Base-by-base conservation (phyloP, 2,329 filamentous ascomycete genomes). In the Penicillium sp. region DNA sequence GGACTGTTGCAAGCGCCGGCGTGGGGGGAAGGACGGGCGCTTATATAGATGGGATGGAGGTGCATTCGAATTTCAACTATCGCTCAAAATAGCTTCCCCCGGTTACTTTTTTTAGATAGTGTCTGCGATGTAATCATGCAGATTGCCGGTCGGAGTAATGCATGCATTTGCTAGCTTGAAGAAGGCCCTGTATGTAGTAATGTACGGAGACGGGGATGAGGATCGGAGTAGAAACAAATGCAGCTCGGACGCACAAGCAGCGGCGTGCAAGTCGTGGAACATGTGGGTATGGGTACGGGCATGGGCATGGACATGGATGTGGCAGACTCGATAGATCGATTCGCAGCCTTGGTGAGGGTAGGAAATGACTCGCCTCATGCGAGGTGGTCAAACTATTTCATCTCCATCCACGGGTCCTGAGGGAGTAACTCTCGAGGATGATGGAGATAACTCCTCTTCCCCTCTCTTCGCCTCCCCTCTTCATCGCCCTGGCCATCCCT, bases 311-410 rank as follows among this genome's bases (percentile, higher is more conserved):
- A 22, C 53, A 38, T 35, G 54, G 38, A 14, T 49, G 25, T 45
- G 42, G 12, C 22, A 22, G 43, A 47, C 43, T 47, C 43, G 63
- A 65, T 62, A 62, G 47, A 62, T 62, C 59, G 14, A 56, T 45
- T 25, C 20, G 25, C 47, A 28, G n/a, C 31, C 37, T 20, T 28
- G 31, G 17, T 12, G 42, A 25, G 14, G 42, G 39, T 38, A 34
- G n/a, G 45, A 58, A 59, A 55, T 59, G 65, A 67, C 47, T 51
- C 52, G 28, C 61, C 64, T 66, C 54, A 66, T 67, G 65, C 55
- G 63, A 67, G 65, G 58, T 59, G 57, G 34, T 52, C 28, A 41
- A 35, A 57, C 56, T 60, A 61, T 60, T 62, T 48, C 43, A 47
- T n/a, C 14, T 7, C 41, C 34, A 58, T 42, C 59, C 59, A 58